Evolutionary conservation across 495 filamentous ascomycete species (phyloP).

Genomic region (Aspergillus heteromorphus): DNA sequence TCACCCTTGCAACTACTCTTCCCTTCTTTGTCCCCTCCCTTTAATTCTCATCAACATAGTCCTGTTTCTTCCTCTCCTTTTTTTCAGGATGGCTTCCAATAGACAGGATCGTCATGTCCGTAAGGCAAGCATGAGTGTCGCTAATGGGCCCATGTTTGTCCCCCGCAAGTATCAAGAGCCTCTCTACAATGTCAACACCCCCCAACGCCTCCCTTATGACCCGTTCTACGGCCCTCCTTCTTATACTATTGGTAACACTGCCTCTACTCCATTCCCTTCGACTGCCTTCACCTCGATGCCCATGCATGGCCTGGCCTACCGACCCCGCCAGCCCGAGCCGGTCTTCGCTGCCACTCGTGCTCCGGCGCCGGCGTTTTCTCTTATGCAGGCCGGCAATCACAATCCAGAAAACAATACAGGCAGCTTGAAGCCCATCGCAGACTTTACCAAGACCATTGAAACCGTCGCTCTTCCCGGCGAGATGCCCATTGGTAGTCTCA

Average conservation of each 20-base stretch:
- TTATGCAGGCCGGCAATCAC: not conserved
- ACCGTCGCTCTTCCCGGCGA: constrained; percentile 10
- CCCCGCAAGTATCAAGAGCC: too few relatives aligned
- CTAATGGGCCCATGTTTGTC: not conserved
- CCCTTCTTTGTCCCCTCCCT: not conserved
- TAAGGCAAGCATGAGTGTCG: not conserved
- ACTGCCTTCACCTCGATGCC: not conserved
- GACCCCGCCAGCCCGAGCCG: not conserved
- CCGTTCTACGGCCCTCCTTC: not conserved
- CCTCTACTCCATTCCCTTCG: not conserved
- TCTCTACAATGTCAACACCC: not conserved
- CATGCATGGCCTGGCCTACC: not conserved
- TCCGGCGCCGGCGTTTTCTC: not conserved
- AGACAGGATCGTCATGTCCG: not conserved
- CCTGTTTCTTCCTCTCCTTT: not conserved
- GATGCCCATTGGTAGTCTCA: constrained; percentile 24
- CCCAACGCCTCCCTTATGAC: not conserved
- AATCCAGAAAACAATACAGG: not conserved
- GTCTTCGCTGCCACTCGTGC: not conserved
- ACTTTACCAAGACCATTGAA: constrained; percentile 4
- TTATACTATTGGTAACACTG: not conserved
- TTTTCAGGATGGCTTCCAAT: not conserved
- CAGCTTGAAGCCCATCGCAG: not conserved
- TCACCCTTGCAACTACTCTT: not conserved
- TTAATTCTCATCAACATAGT: not conserved